phyloP scores from a whole-genome alignment of 2,329 filamentous ascomycete species.

The Ophiostoma novo-ulmi region DNA sequence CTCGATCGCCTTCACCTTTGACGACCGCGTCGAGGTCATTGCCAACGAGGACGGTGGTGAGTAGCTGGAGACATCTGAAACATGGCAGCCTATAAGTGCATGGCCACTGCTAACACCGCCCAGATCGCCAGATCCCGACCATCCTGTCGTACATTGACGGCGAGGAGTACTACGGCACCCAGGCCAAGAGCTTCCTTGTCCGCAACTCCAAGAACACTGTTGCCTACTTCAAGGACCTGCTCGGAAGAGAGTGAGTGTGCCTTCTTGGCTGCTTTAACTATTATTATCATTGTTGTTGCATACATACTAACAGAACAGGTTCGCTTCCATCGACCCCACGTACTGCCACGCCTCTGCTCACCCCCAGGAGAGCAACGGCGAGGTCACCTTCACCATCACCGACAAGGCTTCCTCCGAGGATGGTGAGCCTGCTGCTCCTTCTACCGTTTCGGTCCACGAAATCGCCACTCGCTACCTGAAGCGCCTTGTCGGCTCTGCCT shows the following conservation, averaged over 20 bases:
- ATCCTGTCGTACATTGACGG: conserved; percentile 91
- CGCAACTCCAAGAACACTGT: conserved; percentile 91
- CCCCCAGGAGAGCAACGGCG: conserved; percentile 66
- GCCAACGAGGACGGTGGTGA: conserved; percentile 96
- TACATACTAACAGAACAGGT: conserved; percentile 42
- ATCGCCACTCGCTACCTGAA: conserved; percentile 78
- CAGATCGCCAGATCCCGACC: conserved; percentile 94
- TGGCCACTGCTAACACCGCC: conserved; percentile 5
- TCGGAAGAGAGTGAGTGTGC: conserved; percentile 76
- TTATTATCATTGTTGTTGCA: neutral
- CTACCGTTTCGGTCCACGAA: conserved; percentile 71
- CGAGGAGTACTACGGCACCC: conserved; percentile 92
- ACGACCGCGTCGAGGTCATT: conserved; percentile 95
- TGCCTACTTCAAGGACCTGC: conserved; percentile 90
- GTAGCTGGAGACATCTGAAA: conserved; percentile 31
- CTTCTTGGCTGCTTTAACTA: conserved; percentile 13
- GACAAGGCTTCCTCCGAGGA: conserved; percentile 58
- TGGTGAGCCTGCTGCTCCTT: conserved; percentile 40
- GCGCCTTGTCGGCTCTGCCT: conserved; percentile 74
- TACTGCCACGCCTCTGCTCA: conserved; percentile 92
- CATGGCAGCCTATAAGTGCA: too few relatives aligned
- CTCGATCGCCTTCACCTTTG: conserved; percentile 87
- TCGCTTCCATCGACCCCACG: conserved; percentile 94
- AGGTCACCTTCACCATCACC: conserved; percentile 75
- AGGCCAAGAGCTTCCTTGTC: conserved; percentile 89